These are phyloP conservation scores for Dioscorea alata DNA, from an alignment of 106 monocot genomes.

Conservation along the genomic window DNA sequence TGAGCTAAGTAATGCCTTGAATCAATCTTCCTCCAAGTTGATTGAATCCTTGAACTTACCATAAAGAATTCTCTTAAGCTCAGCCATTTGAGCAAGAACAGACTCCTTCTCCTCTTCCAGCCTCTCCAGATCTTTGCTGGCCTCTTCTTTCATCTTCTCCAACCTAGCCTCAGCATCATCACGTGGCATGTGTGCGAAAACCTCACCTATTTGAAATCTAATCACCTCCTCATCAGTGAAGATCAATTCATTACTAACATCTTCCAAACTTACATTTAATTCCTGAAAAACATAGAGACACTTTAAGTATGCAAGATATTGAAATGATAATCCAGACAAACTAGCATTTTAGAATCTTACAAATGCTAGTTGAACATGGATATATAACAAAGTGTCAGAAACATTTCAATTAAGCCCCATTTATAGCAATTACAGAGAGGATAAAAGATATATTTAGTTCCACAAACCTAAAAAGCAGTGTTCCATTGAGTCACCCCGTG, in stretches of 20 bases:
- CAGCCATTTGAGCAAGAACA: conserved; percentile 59
- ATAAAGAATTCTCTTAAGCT: conserved; percentile 68
- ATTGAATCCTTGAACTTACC: conserved; percentile 80
- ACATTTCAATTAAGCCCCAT: too few species aligned
- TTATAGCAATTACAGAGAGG: too few species aligned
- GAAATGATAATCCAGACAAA: too few species aligned
- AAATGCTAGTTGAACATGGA: too few species aligned
- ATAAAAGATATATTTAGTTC: too few species aligned
- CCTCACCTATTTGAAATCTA: conserved; percentile 70
- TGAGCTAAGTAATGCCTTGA: too few species aligned
- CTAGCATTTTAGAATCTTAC: too few species aligned
- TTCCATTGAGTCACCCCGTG: too few species aligned
- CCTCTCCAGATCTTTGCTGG: conserved; percentile 38
- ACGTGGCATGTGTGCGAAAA: conserved; percentile 51
- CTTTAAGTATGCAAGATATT: too few species aligned
- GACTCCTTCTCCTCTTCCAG: conserved; percentile 64
- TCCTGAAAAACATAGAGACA: conserved; percentile 26
- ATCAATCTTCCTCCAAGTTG: conserved; percentile 73
- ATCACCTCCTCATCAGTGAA: conserved; percentile 64
- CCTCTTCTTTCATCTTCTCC: conserved; percentile 61
- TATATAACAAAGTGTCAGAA: too few species aligned
- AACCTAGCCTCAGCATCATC: conserved; percentile 56
- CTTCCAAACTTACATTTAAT: conserved; percentile 63
- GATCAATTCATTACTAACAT: conserved; percentile 70
- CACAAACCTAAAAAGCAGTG: too few species aligned